These are phyloP conservation scores for Cunninghamia lanceolata DNA, from an alignment of 75 land plant genomes.

Conservation along the genomic window DNA sequence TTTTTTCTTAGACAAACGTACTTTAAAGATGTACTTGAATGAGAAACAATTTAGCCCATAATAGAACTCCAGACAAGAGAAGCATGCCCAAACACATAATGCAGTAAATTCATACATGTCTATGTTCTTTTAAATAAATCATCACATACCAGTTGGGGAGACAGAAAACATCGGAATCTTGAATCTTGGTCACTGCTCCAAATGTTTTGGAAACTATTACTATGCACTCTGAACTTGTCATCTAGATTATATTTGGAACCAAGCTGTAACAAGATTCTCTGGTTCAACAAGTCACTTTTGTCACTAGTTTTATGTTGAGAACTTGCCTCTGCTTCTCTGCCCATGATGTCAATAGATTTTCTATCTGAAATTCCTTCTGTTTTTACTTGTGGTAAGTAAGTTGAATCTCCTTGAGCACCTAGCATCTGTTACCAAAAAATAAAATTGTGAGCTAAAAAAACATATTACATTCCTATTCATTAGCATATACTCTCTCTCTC, in stretches of 20 bases:
- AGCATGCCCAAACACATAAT: background rate
- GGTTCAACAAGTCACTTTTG: background rate
- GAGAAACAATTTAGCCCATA: background rate
- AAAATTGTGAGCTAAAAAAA: background rate
- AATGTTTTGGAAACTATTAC: slow-evolving; percentile 54
- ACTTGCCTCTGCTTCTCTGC: slow-evolving; percentile 6
- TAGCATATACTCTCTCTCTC: background rate
- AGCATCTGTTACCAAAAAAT: background rate
- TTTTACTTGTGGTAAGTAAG: slow-evolving; percentile 3
- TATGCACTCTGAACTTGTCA: slow-evolving; percentile 22
- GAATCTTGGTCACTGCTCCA: slow-evolving; percentile 75
- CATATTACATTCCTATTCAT: background rate
- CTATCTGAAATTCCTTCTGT: background rate
- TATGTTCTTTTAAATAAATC: background rate
- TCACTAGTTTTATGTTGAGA: background rate
- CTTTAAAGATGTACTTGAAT: background rate
- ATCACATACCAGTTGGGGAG: slow-evolving; percentile 49
- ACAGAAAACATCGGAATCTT: slow-evolving; percentile 44
- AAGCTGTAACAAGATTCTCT: background rate
- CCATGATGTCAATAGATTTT: background rate
- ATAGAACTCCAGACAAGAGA: background rate
- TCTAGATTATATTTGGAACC: background rate
- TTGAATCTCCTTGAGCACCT: background rate
- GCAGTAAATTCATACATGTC: background rate
- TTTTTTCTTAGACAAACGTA: background rate